phyloP scores from a whole-genome alignment of 495 filamentous ascomycete genomes.

The Choiromyces venosus region DNA sequence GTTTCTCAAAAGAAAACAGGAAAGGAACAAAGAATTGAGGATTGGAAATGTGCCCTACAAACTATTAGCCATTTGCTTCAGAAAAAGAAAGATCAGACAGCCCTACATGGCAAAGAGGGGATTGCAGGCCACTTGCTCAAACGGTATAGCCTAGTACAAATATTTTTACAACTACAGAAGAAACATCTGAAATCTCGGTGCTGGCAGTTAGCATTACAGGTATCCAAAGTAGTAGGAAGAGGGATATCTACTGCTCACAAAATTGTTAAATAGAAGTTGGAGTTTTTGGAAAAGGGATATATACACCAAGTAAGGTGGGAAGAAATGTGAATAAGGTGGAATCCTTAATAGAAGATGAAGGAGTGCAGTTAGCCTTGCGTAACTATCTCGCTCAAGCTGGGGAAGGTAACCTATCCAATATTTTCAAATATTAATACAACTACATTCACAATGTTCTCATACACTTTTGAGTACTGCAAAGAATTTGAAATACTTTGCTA shows the following conservation, averaged over 20 bases:
- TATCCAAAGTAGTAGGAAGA: neutral
- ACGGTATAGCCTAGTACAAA: neutral
- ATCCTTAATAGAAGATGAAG: conserved; percentile 4
- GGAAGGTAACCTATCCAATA: neutral
- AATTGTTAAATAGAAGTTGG: neutral
- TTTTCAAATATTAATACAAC: neutral
- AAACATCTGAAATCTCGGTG: neutral
- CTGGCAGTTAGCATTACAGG: neutral
- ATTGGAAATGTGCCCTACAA: neutral
- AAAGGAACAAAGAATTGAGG: neutral
- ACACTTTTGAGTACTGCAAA: no score
- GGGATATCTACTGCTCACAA: neutral
- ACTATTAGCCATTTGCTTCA: neutral
- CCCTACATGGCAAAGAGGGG: neutral
- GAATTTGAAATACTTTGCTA: no score
- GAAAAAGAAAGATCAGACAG: neutral
- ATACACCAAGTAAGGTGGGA: neutral
- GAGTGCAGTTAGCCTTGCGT: neutral
- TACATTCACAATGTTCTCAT: no score
- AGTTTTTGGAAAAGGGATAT: neutral
- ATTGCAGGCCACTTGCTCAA: neutral
- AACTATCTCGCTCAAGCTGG: neutral
- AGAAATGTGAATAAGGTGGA: neutral
- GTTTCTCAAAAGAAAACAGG: neutral
- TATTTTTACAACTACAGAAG: neutral